Percentiles rank a stretch among this genome's conserved stretches.
phyloP scores from a whole-genome alignment of 495 filamentous ascomycete species.

The Endocarpon pusillum region DNA sequence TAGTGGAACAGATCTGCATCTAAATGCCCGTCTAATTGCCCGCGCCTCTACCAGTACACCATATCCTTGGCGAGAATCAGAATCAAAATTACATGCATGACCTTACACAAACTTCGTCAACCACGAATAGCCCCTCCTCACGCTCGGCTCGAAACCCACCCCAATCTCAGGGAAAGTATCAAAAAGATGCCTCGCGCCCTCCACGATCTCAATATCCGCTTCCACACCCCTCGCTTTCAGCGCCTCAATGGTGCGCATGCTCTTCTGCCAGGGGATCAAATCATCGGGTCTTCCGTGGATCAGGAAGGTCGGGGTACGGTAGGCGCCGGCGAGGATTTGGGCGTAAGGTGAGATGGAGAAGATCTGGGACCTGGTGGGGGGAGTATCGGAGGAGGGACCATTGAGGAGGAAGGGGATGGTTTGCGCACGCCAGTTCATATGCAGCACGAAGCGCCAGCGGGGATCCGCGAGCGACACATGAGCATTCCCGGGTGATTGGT shows the following conservation, averaged over 20 bases:
- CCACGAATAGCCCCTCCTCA: too few relatives aligned
- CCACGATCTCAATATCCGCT: conserved; percentile 14
- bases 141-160: too few relatives aligned
- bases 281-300: too few relatives aligned
- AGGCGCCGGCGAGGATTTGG: conserved; percentile 21
- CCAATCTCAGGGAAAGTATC: too few relatives aligned
- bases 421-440: conserved; percentile 31
- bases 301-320: conserved; percentile 28
- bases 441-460: conserved; percentile 21
- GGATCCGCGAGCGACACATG: conserved; percentile 19
- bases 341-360: conserved; percentile 17
- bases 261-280: conserved; percentile 29
- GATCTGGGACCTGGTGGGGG: conserved; percentile 6
- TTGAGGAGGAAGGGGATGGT: conserved; percentile 23
- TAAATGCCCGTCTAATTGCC: too few relatives aligned
- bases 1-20: too few relatives aligned
- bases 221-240: conserved; percentile 15
- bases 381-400: conserved; percentile 8
- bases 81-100: too few relatives aligned
- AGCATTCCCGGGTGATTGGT: conserved; percentile 10
- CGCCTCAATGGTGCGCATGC: conserved; percentile 15
- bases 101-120: too few relatives aligned
- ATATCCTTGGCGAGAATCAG: too few relatives aligned
- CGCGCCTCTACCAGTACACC: too few relatives aligned
- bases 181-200: conserved; percentile 20